phyloP scores from a whole-genome alignment of 352 stramenopile genomes.

The Pythium dissotocum region DNA sequence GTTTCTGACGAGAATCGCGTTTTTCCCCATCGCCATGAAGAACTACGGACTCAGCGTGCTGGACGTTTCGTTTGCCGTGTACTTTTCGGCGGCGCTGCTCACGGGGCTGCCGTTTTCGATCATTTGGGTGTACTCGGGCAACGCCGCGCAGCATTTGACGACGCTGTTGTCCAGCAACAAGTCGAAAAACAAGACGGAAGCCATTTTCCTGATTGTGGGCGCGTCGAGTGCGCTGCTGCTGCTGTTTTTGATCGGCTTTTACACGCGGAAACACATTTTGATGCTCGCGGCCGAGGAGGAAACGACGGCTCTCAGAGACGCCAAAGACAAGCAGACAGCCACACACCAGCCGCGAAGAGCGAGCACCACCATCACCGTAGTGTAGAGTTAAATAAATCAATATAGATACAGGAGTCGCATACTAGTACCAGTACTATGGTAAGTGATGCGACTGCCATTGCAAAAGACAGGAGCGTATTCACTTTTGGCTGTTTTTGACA shows the following conservation, averaged over 20 bases:
- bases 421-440: too few species aligned
- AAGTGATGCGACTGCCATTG: too few species aligned
- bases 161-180: constrained; percentile 42
- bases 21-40: constrained; percentile 86
- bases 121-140: constrained; percentile 80
- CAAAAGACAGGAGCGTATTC: too few species aligned
- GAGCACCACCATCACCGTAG: background rate
- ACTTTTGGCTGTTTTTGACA: too few species aligned
- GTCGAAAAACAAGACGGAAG: constrained; percentile 43
- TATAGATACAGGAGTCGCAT: background rate
- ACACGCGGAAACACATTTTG: constrained; percentile 73
- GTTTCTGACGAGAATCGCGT: constrained; percentile 76
- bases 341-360: background rate
- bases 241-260: constrained; percentile 61
- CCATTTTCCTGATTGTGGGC: constrained; percentile 62
- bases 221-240: constrained; percentile 52
- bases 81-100: constrained; percentile 61
- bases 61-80: constrained; percentile 68
- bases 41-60: constrained; percentile 86
- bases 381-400: background rate
- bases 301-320: constrained; percentile 2
- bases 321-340: constrained; percentile 4
- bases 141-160: constrained; percentile 64
- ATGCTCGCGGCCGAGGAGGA: constrained; percentile 51
- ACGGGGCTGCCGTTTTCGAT: constrained; percentile 69